Evolutionary conservation across 768 basidiomycete species (phyloP).

Genomic region (Russula dissimulans): DNA sequence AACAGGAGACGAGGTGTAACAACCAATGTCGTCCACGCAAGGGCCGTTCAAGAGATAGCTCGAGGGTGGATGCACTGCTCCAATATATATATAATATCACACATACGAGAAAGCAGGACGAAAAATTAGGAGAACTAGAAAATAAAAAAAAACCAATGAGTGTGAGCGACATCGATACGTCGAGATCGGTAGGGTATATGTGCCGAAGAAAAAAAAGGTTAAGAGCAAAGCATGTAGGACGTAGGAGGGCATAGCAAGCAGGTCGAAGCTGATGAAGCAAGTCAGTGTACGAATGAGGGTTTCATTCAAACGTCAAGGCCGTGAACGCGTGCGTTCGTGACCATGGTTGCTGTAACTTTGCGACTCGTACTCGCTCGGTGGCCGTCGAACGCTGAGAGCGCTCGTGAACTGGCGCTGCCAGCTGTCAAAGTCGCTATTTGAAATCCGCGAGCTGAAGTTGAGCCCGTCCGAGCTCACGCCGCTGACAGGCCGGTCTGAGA

Average conservation of each 20-base stretch:
- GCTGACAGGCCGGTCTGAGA: constrained; percentile 51
- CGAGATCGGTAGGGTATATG: constrained; percentile 38
- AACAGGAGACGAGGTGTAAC: constrained; percentile 3
- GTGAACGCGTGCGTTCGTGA: constrained; percentile 53
- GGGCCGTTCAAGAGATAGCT: constrained; percentile 16
- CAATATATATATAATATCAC: constrained; percentile 26
- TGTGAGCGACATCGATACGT: constrained; percentile 35
- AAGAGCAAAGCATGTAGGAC: constrained; percentile 27
- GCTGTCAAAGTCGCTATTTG: constrained; percentile 69
- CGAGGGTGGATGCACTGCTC: constrained; percentile 11
- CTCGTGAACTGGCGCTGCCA: constrained; percentile 81
- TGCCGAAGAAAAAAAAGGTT: constrained; percentile 24
- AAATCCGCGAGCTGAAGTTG: constrained; percentile 52
- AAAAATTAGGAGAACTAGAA: constrained; percentile 31
- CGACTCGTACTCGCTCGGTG: constrained; percentile 63
- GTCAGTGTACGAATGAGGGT: constrained; percentile 17
- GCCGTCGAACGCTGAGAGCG: constrained; percentile 65
- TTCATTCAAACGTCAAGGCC: constrained; percentile 30
- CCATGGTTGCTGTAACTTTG: constrained; percentile 29
- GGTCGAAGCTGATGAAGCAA: constrained; percentile 15
- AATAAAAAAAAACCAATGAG: constrained; percentile 40
- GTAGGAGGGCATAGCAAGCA: constrained; percentile 15
- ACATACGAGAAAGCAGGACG: constrained; percentile 28
- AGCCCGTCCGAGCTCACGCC: constrained; percentile 74
- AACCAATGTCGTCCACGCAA: constrained; percentile 14